Base-by-base conservation (phyloP, 148 eudicot genomes). In the Heliamphora exappendiculata region DNA sequence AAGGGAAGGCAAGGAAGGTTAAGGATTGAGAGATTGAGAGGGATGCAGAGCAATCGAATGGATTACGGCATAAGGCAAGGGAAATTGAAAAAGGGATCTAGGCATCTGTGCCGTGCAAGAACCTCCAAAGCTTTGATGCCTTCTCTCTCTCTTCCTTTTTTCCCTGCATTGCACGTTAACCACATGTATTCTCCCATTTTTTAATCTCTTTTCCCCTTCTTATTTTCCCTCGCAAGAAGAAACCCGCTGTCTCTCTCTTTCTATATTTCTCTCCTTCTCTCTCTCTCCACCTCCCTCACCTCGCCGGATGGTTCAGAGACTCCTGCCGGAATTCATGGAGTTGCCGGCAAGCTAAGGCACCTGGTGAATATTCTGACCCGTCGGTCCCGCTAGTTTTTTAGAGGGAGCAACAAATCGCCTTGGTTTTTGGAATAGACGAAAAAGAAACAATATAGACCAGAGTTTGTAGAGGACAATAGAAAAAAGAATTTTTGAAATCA, bases 61-160 rank as follows among this genome's bases (percentile, higher is more conserved):
- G 77, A 90, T 86, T 90, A 85, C 73, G 85, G 93, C 85, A 84
- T 50, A 90, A 89, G 97, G 87, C 81, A 88, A 87, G 88, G 62
- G 49, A 86, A 72, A 80, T 75, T 70, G 84, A 78, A 79, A 76
- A 72, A 86, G 81, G 83, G 86, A 83, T 79, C 86, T 85, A 80
- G 75, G 87, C 78, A 84, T 83, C 88, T 87, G 88, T 88, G 93
- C 81, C 92, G 90, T 91, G 97, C 89, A 87, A 84, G 67, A 81
- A 87, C 87, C 85, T 89, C 85, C 91, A 82, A 80, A 75, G 66
- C 81, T 75, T 64, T 20, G 86, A 84, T 87, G 75, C 82, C 66
- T 44, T 69, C 37, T 67, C 70, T 54, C 70, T 70, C 68, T 74
- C 76, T 58, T 65, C 28, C 33, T 51, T 58, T 66, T 83, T 82